Base-by-base conservation (phyloP, 768 basidiomycete species). In the Phanerochaete carnosa region DNA sequence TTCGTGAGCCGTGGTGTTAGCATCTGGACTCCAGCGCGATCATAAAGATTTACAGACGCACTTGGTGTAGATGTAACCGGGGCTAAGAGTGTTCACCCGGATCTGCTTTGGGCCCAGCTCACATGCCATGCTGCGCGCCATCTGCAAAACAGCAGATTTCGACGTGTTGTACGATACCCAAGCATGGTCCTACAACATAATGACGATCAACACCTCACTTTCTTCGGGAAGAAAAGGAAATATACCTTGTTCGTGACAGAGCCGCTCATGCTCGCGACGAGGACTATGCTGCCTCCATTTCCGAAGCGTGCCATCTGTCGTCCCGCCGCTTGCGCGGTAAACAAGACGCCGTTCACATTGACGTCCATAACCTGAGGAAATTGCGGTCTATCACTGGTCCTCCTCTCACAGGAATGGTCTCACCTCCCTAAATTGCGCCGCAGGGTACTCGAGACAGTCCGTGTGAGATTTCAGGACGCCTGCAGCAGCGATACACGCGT, bases 61-160 rank as follows among this genome's bases (percentile, higher is more conserved):
- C 86, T 76, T 78, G 5, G 89, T 91, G 68, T 88, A 88, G 29
- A 91, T 89, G 67, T 89, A 82, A 2, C 90, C 89, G 0, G 89
- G 89, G 11, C 90, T 91, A 53, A 92, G 77, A 12, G 85, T 77
- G 71, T 92, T 92, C 60, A 91, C 88, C 2, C 90, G 80, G 53
- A 92, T 90, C 1, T 77, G 74, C 70, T 84, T 76, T 33, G 68
- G 74, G 1, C 88, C 90, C 1, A 92, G 79, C 69, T 92, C 90
- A 68, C 88, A 90, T 3, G 90, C 90, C 88, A 92, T 87, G 70
- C 87, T 90, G 45, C 90, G 83, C 5, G 79, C 85, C 88, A 90
- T 90, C 73, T 92, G 90, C 45, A 91, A 72, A 19, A 92, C 88
- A 3, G 85, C 90, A 1, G 86, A 83, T 73, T 92, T 92, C 75